Percentiles rank a stretch among this genome's conserved stretches.
Evolutionary conservation across 176 grass and related monocot species (phyloP).

Genomic region (Cenchrus purpureus): DNA sequence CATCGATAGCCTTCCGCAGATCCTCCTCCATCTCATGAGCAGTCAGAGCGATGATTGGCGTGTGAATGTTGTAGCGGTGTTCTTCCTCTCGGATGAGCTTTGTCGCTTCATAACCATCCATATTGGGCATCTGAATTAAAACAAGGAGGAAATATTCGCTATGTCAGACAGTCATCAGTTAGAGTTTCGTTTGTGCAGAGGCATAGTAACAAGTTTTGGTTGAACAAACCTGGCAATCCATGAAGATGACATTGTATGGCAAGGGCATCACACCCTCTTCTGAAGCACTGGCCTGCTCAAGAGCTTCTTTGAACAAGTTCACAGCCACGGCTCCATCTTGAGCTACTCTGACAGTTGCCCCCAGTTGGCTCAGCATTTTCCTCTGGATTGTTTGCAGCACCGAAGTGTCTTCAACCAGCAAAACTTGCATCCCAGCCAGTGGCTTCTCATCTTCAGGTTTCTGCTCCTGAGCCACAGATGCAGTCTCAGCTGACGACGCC

Average conservation of each 20-base stretch:
- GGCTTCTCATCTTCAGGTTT: constrained; percentile 47
- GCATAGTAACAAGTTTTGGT: neutral
- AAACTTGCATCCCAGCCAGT: constrained; percentile 51
- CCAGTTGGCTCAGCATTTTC: constrained; percentile 49
- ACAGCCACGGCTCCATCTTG: constrained; percentile 61
- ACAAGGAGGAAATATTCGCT: neutral
- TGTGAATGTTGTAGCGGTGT: constrained; percentile 45
- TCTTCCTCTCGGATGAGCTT: constrained; percentile 69
- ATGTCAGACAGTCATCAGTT: neutral
- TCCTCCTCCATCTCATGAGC: constrained; percentile 53
- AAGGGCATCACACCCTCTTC: constrained; percentile 1
- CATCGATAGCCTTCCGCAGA: constrained; percentile 28
- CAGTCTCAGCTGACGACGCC: neutral
- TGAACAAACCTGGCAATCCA: constrained; percentile 77
- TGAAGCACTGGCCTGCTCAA: constrained; percentile 28
- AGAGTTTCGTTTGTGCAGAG: neutral
- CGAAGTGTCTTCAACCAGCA: constrained; percentile 66
- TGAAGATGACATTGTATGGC: constrained; percentile 63
- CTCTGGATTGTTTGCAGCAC: constrained; percentile 52
- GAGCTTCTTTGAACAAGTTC: constrained; percentile 56
- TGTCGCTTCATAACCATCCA: constrained; percentile 85
- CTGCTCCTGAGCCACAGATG: neutral
- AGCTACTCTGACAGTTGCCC: constrained; percentile 57
- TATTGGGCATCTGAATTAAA: constrained; percentile 62
- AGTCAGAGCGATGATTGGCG: constrained; percentile 71